Conservation (phyloP, 805 yeast species). For the Candida insectorum region DNA sequence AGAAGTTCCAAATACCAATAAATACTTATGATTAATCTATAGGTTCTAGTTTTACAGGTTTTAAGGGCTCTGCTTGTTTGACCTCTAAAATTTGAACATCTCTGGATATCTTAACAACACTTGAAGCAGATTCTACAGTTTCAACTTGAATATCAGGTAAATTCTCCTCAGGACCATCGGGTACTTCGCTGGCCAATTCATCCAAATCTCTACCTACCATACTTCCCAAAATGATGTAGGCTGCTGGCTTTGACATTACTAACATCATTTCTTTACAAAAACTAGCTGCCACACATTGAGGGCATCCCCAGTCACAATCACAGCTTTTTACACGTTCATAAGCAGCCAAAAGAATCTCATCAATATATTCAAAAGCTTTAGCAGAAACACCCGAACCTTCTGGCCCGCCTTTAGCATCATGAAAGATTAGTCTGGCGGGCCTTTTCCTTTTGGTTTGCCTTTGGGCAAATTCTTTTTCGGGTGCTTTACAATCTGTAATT, state of each 20-base stretch:
- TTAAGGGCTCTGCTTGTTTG: conserved; percentile 11
- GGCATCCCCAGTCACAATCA: conserved; percentile 74
- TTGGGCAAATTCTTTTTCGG: conserved; percentile 89
- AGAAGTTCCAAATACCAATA: conserved; percentile 2
- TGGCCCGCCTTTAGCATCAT: conserved; percentile 79
- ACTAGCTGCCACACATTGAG: conserved; percentile 80
- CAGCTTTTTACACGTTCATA: conserved; percentile 60
- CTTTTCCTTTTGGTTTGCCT: conserved; percentile 68
- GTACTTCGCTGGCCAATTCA: conserved; percentile 40
- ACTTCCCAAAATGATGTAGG: conserved; percentile 60
- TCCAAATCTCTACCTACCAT: conserved; percentile 56
- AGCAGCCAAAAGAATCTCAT: conserved; percentile 60
- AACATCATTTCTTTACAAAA: conserved; percentile 77
- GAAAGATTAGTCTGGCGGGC: conserved; percentile 83
- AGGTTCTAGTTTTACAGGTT: conserved; percentile 9
- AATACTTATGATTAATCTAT: background rate
- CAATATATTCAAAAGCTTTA: conserved; percentile 77
- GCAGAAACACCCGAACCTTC: conserved; percentile 76
- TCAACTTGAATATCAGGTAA: conserved; percentile 70
- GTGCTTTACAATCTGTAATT: conserved; percentile 93
- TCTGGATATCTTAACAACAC: conserved; percentile 56
- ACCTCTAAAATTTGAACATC: conserved; percentile 45
- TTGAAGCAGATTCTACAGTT: conserved; percentile 56
- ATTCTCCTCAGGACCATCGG: conserved; percentile 73
- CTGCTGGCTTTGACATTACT: conserved; percentile 87